Evolutionary conservation across 73 alveolate species (phyloP), one percentile per base, ranked within the genome.

Genomic region (Blepharisma stoltei): DNA sequence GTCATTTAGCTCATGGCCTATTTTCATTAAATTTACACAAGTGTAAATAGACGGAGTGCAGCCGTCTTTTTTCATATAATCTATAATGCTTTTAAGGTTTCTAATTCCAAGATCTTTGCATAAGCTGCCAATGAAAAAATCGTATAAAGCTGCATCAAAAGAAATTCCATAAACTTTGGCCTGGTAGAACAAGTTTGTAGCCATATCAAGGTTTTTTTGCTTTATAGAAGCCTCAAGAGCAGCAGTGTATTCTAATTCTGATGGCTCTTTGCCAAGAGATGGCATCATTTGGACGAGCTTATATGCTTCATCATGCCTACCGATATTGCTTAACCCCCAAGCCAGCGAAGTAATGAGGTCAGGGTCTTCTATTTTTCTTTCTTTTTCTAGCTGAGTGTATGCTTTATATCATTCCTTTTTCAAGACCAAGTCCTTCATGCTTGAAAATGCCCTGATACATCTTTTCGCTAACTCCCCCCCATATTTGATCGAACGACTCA

Each of bases 221-320:
- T 52, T 52, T 14, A 52, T 11, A 0, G 27, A 14, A 52, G 23
- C 66, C 23, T 52, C 66, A 1, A 52, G n/a, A 0, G 66, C 66
- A 14, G 23, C n/a, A 14, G 66, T 52, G 66, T 52, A 52, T 11
- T 52, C 66, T 14, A 52, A 20, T 52, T 52, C 66, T 52, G 66
- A 52, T 52, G 66, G 66, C 23, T 52, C 66, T 52, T 52, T 52
- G 66, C 66, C 66, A 52, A 52, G 66, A 14, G 66, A 14, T 14
- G 66, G 66, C n/a, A 52, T 11, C n/a, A 52, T 11, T 11, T 14
- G n/a, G 2, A 52, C 2, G 23, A 52, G 66, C 23, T 52, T 52
- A 52, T 52, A 52, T 52, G 66, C 66, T 52, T 52, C 66, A 14
- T 14, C n/a, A 4, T 52, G 66, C 66, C 41, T 32, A 32, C 41